These are phyloP conservation scores for Pichia ethanolica DNA, from an alignment of 805 yeast genomes.

Conservation along the genomic window DNA sequence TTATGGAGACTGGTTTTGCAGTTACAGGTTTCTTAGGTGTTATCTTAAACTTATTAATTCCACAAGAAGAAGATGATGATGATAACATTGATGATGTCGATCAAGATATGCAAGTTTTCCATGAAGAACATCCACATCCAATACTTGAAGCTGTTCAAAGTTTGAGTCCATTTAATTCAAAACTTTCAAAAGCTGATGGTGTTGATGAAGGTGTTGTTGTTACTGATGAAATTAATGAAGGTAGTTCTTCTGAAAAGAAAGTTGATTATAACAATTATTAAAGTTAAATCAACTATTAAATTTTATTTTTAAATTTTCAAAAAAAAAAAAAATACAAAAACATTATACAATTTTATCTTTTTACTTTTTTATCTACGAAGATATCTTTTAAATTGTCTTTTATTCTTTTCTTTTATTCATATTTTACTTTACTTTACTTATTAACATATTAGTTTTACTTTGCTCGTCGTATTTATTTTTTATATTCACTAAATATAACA, in stretches of 20 bases:
- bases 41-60: conserved; percentile 39
- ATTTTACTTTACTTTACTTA: too few species aligned
- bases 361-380: neutral
- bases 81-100: conserved; percentile 35
- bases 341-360: neutral
- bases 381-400: too few species aligned
- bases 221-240: conserved; percentile 8
- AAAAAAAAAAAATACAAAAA: too few species aligned
- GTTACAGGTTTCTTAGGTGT: conserved; percentile 48
- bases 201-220: conserved; percentile 16
- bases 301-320: neutral
- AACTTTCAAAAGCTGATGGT: conserved; percentile 8
- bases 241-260: conserved; percentile 20
- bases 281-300: too few species aligned
- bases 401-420: too few species aligned
- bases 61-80: conserved; percentile 41
- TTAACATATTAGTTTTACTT: too few species aligned
- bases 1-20: conserved; percentile 54
- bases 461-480: too few species aligned
- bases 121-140: conserved; percentile 14
- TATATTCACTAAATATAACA: too few species aligned
- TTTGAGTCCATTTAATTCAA: conserved; percentile 10
- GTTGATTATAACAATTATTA: neutral
- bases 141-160: conserved; percentile 8
- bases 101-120: conserved; percentile 23